Base-by-base conservation (phyloP, 129 eudicot species). In the Tagetes patula region DNA sequence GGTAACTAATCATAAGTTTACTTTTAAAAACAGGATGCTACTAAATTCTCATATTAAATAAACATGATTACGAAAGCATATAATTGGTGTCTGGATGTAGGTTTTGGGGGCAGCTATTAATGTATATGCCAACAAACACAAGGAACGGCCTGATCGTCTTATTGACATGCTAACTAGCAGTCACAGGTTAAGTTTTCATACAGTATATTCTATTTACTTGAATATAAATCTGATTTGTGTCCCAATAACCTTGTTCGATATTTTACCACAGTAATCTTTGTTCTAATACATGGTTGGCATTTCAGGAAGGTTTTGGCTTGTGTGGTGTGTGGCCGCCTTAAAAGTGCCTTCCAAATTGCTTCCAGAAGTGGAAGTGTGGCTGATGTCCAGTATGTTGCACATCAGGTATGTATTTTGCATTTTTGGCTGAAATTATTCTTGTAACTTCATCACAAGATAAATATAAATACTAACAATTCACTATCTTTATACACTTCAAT, bases 131-230 rank as follows among this genome's bases (percentile, higher is more conserved):
- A 94, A 94, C 82, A 90, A 86, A 71, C 99, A 94, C 75, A 94
- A 94, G 71, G 99, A 94, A 84, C 97, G 99, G 4, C 99, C 99
- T 32, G 99, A 90, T 74, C 99, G 99, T 73, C 99, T 94, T 82
- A 94, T 94, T 78, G 99, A 94, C 86, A 94, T 90, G 99, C 78
- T 94, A 82, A 94, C 90, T 32, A 94, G 97, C 72, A 94, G 91
- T 83, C 99, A 94, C 91, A 94, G 98, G 98, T 92, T 77, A 66
- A 33, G 30, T 34, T 39, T 13, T 45, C 13, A 73, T 34, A 34
- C 53, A 31, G 8, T 42, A 73, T 10, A 20, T 71, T 20, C 50
- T 56, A 5, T 30, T 41, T 72, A 41, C 39, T 37, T 38, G 27
- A 52, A 27, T 38, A 37, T 36, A 37, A 48, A 69, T 69, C 36